Conservation (phyloP, 2,329 filamentous ascomycete genomes). For the Fusarium nisikadoi region DNA sequence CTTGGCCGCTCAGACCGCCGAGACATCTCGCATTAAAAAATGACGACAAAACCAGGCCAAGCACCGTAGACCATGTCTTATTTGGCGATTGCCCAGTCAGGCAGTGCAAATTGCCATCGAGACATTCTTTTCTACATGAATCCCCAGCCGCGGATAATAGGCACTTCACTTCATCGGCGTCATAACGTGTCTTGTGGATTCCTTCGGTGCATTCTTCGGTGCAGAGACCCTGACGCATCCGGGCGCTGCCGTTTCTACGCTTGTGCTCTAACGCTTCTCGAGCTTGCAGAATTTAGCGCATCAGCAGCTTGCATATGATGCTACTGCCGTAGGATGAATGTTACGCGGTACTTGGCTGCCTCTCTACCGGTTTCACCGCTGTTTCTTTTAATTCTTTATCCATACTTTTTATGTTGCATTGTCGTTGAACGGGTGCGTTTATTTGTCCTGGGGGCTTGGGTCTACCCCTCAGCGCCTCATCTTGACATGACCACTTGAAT, state of each 20-base stretch:
- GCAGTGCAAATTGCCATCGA: background rate
- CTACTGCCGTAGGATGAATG: background rate
- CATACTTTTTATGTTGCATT: background rate
- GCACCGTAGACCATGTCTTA: background rate
- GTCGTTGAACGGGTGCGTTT: background rate
- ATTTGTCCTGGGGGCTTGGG: background rate
- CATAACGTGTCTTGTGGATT: slow-evolving; percentile 8
- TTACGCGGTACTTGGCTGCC: background rate
- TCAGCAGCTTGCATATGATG: background rate
- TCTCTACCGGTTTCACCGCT: background rate
- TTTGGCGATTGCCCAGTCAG: background rate
- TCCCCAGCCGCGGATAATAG: background rate
- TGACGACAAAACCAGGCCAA: background rate
- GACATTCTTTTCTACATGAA: background rate
- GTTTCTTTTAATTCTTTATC: slow-evolving; percentile 1
- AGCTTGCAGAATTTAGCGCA: background rate
- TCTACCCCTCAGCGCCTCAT: no score
- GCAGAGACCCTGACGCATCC: background rate
- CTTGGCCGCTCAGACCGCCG: background rate
- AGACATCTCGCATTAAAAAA: background rate
- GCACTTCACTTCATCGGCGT: background rate
- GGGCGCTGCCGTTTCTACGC: background rate
- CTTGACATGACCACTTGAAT: background rate
- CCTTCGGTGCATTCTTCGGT: slow-evolving; percentile 22
- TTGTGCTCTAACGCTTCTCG: background rate